A percentile compares a stretch with the other conserved stretches of the same genome.
Evolutionary conservation across 176 grass and related monocot species (phyloP).

Genomic region (barley (Hordeum vulgare)): MorexV3_pseudomolecules_assembly NC_058522.1:559554365-559554864

Average conservation of each 20-base stretch:
- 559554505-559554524: background rate
- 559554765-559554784: no score
- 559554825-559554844: no score
- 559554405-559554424: constrained; percentile 11
- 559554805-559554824: no score
- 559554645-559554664: background rate
- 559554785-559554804: no score
- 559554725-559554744: background rate
- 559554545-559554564: no score
- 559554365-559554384: background rate
- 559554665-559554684: background rate
- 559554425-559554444: constrained; percentile 27
- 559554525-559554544: no score
- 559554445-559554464: constrained; percentile 1
- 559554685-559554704: no score
- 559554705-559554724: background rate
- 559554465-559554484: background rate
- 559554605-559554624: background rate
- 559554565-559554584: no score
- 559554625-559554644: background rate
- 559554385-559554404: background rate
- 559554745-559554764: background rate
- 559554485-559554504: background rate
- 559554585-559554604: no score
- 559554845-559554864: no score